phyloP scores from a whole-genome alignment of 257 asterid species.

The Solanum sitiens region DNA sequence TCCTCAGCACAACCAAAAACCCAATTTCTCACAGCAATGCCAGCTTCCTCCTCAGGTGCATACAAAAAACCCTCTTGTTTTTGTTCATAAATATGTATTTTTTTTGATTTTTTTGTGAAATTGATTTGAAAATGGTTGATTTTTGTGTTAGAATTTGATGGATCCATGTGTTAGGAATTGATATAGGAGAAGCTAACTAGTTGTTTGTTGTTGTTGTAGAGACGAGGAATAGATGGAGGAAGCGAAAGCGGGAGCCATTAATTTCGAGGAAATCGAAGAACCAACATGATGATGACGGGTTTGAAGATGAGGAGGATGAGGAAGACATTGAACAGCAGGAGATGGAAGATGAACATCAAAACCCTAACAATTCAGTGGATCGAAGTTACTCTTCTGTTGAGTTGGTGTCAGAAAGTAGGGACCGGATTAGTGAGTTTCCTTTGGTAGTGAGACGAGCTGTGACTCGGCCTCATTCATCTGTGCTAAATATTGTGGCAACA shows the following conservation, averaged over 20 bases:
- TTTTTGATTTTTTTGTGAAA: background rate
- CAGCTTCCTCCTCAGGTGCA: constrained; percentile 85
- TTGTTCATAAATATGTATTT: background rate
- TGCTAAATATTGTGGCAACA: constrained; percentile 39
- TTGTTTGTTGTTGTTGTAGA: constrained; percentile 20
- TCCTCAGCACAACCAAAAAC: constrained; percentile 18
- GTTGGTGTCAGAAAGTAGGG: constrained; percentile 37
- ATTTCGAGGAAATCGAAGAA: constrained; percentile 52
- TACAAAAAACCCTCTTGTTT: background rate
- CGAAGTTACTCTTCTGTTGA: constrained; percentile 41
- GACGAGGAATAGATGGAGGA: constrained; percentile 84
- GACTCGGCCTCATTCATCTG: constrained; percentile 71
- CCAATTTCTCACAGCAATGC: constrained; percentile 60
- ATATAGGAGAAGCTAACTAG: background rate
- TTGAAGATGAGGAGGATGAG: constrained; percentile 80
- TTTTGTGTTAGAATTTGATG: background rate
- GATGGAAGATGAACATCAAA: constrained; percentile 26
- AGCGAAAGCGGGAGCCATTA: constrained; percentile 70
- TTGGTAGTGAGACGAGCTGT: constrained; percentile 53
- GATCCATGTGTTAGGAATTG: constrained; percentile 4
- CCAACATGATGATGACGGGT: constrained; percentile 52
- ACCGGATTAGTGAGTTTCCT: constrained; percentile 61
- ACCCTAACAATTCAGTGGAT: constrained; percentile 17
- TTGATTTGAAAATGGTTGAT: background rate
- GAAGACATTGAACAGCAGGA: constrained; percentile 26